Conservation (phyloP, 768 basidiomycete species). For the Collybia nuda region DNA sequence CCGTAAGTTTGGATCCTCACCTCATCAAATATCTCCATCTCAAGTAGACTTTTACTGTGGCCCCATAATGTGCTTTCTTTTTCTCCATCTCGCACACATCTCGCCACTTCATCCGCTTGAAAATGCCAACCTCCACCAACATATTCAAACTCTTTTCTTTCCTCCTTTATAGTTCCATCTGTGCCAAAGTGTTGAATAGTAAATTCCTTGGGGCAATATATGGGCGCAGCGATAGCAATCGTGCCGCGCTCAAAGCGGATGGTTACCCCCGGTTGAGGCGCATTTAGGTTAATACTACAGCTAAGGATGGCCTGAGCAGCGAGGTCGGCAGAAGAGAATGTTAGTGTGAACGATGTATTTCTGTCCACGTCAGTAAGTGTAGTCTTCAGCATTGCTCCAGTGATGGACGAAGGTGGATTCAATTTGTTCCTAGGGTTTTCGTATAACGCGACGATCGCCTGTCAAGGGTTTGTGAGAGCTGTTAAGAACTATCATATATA, state of each 20-base stretch:
- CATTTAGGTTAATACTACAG: constrained; percentile 60
- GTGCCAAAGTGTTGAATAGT: constrained; percentile 61
- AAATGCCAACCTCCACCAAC: constrained; percentile 78
- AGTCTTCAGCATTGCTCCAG: constrained; percentile 76
- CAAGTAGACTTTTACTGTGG: constrained; percentile 75
- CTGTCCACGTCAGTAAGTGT: constrained; percentile 77
- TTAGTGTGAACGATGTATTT: constrained; percentile 73
- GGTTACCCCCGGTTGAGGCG: constrained; percentile 49
- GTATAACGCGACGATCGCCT: constrained; percentile 79
- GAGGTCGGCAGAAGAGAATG: constrained; percentile 59
- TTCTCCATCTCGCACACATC: constrained; percentile 74
- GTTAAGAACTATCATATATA: background rate
- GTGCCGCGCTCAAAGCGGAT: constrained; percentile 77
- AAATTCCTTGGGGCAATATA: constrained; percentile 67
- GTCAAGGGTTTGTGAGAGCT: background rate
- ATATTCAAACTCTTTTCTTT: constrained; percentile 57
- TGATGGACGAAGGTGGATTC: constrained; percentile 55
- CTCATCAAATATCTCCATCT: constrained; percentile 87
- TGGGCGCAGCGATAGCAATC: constrained; percentile 63
- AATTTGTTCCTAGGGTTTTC: constrained; percentile 75
- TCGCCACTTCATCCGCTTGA: constrained; percentile 86
- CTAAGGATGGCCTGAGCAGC: constrained; percentile 72
- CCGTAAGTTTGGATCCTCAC: constrained; percentile 35
- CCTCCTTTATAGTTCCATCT: constrained; percentile 50
- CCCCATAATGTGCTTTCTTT: constrained; percentile 73